These are phyloP conservation scores for Podosphaera fusca DNA, from an alignment of 2,329 filamentous ascomycete genomes.

Conservation along the genomic window DNA sequence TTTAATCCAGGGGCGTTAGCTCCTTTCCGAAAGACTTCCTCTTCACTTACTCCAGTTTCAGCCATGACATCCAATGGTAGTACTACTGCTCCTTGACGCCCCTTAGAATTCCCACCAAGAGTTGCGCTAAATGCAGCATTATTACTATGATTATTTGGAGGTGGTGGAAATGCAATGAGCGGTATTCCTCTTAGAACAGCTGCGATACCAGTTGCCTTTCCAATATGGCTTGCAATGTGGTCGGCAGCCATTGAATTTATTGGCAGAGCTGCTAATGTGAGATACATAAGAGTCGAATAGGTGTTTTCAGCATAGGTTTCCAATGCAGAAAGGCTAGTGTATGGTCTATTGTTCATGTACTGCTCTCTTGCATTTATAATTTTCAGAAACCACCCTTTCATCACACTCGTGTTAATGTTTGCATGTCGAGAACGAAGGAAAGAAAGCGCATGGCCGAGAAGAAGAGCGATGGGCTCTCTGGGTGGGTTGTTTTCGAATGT, in stretches of 20 bases:
- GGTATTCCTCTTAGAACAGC: constrained; percentile 74
- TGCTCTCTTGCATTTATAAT: constrained; percentile 64
- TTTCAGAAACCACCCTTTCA: constrained; percentile 53
- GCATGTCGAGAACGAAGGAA: constrained; percentile 27
- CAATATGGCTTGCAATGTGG: constrained; percentile 83
- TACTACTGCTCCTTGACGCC: constrained; percentile 41
- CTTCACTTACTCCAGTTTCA: constrained; percentile 56
- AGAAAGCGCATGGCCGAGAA: constrained; percentile 51
- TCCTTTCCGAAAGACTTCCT: constrained; percentile 68
- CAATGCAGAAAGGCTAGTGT: constrained; percentile 44
- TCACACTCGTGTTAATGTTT: constrained; percentile 18
- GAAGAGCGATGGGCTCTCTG: constrained; percentile 72
- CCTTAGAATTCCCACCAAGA: constrained; percentile 16
- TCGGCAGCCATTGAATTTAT: constrained; percentile 67
- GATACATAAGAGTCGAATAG: constrained; percentile 78
- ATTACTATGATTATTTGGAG: constrained; percentile 31
- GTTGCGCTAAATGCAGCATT: constrained; percentile 20
- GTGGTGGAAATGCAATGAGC: constrained; percentile 56
- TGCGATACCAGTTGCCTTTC: constrained; percentile 76
- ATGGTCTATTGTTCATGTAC: constrained; percentile 65
- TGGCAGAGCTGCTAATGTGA: constrained; percentile 58
- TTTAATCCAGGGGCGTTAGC: constrained; percentile 57
- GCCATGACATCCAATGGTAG: constrained; percentile 82
- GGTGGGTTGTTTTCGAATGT: constrained; percentile 59
- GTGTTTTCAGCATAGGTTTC: constrained; percentile 88